Evolutionary conservation across 345 rosid genomes (phyloP), one percentile per base, ranked within the genome.

Genomic region (Salix caprea): DNA sequence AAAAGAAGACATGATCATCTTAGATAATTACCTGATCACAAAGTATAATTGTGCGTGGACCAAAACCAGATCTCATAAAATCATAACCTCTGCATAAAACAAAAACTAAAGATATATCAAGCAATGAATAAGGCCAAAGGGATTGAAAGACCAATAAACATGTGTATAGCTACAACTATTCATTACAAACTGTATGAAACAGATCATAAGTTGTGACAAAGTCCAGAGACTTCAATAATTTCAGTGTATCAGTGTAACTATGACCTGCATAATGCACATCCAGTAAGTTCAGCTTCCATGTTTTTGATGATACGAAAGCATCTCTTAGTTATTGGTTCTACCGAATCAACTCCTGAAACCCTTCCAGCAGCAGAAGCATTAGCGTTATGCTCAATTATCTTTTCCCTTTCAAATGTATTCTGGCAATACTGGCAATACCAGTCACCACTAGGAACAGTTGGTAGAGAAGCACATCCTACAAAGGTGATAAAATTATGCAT

Each of bases 301-400:
- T 89, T 87, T 80, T 87, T 83, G 72, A 93, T 92, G 76, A 91
- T 93, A 48, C 98, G 96, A 72, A 93, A 93, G 86, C 94, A 92
- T 82, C 99, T 82, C 81, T 87, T 85, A 18, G 92, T 85, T 82
- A 93, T 93, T 84, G 93, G 87, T 71, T 87, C 94, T 68, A 91
- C 88, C 50, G 96, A 89, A 86, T 93, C 98, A 77, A 89, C 88
- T 84, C 97, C 99, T 16, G 84, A 81, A 82, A 92, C 85, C 80
- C 93, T 92, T 73, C 97, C 97, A 82, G 94, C 99, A 28, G 98
- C 97, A 79, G 88, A 61, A 65, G 99, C 97, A 82, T 95, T 91
- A 46, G 68, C 89, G 80, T 91, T 92, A 76, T 68, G 83, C 81
- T 90, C 92, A 74, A 89, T 94, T 69, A 84, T 87, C 77, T 85